Base-by-base conservation (phyloP, 1,284 basidiomycete genomes). In the Limonomyces culmigenus region DNA sequence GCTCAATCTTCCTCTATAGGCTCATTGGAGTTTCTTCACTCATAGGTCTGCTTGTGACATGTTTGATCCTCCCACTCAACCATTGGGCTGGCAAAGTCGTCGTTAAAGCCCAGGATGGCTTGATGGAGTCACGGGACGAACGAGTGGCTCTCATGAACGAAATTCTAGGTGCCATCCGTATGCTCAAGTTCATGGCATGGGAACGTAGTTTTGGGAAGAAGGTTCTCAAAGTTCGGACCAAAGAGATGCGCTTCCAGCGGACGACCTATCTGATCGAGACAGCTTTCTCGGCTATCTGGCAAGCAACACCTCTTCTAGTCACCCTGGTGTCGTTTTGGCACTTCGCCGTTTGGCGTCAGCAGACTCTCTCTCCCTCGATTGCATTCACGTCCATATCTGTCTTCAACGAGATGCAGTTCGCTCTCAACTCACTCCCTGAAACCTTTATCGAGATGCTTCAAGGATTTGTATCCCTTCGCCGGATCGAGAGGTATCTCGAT, bases 181-280 rank as follows among this genome's bases (percentile, higher is more conserved):
- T 93, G 85, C 70, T 93, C 47, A 93, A 95, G 73, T 91, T 91
- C 54, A 91, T 92, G 85, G 86, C 85, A 8, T 92, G 88, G 88
- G 91, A 95, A 55, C 72, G 84, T 15, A 84, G 75, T 46, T 93
- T 93, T 47, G 87, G 93, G 55, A 62, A 65, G 20, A 66, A 70
- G 5, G 75, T 93, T 5, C 53, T 83, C 38, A 72, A 68, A 36
- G 64, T 92, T 41, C 70, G 88, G 17, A 71, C 70, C 34, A 76
- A 74, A 44, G 87, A 93, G 52, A 62, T 93, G 11, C 74, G 74
- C 45, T 88, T 75, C 54, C 85, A 89, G 52, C 76, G 74, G 42
- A 55, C 84, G 38, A 92, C 87, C 55, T 93, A 87, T 52, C 68
- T 70, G 32, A 83, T 93, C 34, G 89, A 93, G 58, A 72, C 80